A percentile compares a stretch with the other conserved stretches of the same genome.
These are phyloP conservation scores for Pseudozyma sp. DNA, from an alignment of 1,284 basidiomycete species.

Conservation along the genomic window DNA sequence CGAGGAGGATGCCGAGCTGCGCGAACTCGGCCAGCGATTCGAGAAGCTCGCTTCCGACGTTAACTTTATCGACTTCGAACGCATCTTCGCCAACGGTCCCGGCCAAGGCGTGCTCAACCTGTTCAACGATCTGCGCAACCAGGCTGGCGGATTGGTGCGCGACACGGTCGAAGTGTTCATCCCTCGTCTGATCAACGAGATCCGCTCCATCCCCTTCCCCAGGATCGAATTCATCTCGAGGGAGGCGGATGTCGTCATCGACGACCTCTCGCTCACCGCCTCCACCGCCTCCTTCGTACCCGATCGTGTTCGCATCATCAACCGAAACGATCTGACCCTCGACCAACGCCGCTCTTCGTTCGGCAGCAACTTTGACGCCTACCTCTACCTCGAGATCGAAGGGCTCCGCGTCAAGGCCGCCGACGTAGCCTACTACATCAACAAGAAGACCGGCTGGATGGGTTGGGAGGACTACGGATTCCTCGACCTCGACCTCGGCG, in stretches of 20 bases:
- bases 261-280: conserved; percentile 69
- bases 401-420: conserved; percentile 70
- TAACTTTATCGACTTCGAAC: conserved; percentile 45
- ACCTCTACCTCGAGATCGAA: conserved; percentile 69
- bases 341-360: conserved; percentile 70
- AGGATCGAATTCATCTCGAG: conserved; percentile 71
- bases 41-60: conserved; percentile 69
- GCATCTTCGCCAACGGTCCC: conserved; percentile 19
- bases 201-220: conserved; percentile 71
- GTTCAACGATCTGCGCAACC: conserved; percentile 33
- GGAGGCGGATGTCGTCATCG: conserved; percentile 70
- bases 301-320: conserved; percentile 70
- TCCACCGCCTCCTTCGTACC: conserved; percentile 71
- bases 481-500: conserved; percentile 70
- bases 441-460: conserved; percentile 68
- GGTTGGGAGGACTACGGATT: conserved; percentile 71
- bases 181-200: conserved; percentile 70
- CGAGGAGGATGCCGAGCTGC: conserved; percentile 48
- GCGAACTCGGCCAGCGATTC: conserved; percentile 68
- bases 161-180: conserved; percentile 71
- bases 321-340: conserved; percentile 70
- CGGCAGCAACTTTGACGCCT: conserved; percentile 70
- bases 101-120: conserved; percentile 34
- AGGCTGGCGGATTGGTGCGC: conserved; percentile 68
- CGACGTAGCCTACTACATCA: conserved; percentile 71